A percentile compares a stretch with the other conserved stretches of the same genome.
These are phyloP conservation scores for Lyophyllum atratum DNA, from an alignment of 768 basidiomycete genomes.

Conservation along the genomic window DNA sequence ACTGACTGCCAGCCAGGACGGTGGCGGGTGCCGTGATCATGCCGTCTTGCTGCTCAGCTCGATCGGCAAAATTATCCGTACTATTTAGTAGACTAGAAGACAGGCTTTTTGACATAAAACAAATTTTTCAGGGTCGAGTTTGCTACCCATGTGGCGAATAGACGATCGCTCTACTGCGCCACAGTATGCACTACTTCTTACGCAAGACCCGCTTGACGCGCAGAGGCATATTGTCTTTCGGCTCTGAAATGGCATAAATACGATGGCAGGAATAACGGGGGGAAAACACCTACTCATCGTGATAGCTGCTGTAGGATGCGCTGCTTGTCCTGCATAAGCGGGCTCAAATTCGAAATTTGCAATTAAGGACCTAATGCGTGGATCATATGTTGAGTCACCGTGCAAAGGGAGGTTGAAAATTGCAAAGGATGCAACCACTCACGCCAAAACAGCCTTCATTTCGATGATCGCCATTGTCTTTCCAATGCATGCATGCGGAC, in stretches of 20 bases:
- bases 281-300: conserved; percentile 43
- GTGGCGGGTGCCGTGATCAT: too few relatives aligned
- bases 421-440: conserved; percentile 2
- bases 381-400: not conserved
- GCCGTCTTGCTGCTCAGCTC: too few relatives aligned
- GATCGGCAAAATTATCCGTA: too few relatives aligned
- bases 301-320: conserved; percentile 43
- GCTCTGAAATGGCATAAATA: conserved; percentile 26
- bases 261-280: not conserved
- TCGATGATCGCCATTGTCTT: conserved; percentile 46
- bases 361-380: conserved; percentile 35
- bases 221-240: conserved; percentile 40
- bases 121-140: too few relatives aligned
- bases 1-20: too few relatives aligned
- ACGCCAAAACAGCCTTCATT: conserved; percentile 44
- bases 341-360: conserved; percentile 47
- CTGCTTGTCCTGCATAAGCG: conserved; percentile 38
- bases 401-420: not conserved
- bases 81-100: too few relatives aligned
- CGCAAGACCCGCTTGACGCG: conserved; percentile 15
- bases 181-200: not conserved
- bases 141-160: too few relatives aligned
- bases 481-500: conserved; percentile 45
- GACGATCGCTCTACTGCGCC: too few relatives aligned
- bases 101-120: too few relatives aligned